Conservation (phyloP, 2,329 filamentous ascomycete species). For the Chrysosporium keratinophilum region DNA sequence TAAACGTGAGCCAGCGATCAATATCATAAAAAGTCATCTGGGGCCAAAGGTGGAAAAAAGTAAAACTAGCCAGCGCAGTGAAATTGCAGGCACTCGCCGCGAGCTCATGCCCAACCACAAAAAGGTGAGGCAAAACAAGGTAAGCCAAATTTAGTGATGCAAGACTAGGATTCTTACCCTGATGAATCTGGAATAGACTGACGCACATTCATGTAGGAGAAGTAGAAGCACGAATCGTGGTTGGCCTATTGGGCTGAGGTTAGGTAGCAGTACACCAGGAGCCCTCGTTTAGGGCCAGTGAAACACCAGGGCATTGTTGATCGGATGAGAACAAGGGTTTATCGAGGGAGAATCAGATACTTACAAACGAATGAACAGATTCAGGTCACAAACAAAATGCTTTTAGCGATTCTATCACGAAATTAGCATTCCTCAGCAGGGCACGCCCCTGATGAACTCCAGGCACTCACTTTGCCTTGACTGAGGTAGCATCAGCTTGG, state of each 20-base stretch:
- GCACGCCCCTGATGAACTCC: no score
- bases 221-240: not conserved
- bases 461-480: no score
- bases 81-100: not conserved
- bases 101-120: conserved; percentile 8
- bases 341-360: not conserved
- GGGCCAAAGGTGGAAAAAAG: not conserved
- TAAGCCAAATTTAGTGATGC: not conserved
- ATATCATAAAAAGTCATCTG: not conserved
- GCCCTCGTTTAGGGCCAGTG: not conserved
- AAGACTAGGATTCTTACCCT: conserved; percentile 1
- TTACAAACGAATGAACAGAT: not conserved
- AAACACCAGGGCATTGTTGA: not conserved
- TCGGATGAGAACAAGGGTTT: not conserved
- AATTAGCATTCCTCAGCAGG: no score
- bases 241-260: conserved; percentile 12
- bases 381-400: not conserved
- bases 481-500: no score
- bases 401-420: no score
- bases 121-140: conserved; percentile 10
- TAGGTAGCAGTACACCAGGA: conserved; percentile 16
- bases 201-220: not conserved
- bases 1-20: not conserved
- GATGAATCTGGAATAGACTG: not conserved
- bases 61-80: conserved; percentile 7